A percentile compares a stretch with the other conserved stretches of the same genome.
Conservation (phyloP, 768 basidiomycete genomes). For the Galerina sulciceps region DNA sequence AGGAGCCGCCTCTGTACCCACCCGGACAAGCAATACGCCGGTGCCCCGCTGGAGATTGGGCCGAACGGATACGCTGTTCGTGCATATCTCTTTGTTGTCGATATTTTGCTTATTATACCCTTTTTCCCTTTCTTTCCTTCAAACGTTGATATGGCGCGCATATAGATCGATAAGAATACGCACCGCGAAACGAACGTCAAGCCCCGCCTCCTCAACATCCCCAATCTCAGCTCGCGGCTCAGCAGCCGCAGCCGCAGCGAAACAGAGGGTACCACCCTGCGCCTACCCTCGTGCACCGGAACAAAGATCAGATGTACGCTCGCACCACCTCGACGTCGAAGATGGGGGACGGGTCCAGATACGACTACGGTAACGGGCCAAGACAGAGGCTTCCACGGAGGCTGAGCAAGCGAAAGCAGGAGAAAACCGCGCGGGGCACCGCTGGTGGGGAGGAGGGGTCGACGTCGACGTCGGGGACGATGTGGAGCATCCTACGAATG, state of each 20-base stretch:
- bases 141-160: background rate
- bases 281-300: background rate
- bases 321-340: background rate
- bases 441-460: background rate
- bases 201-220: too few species aligned
- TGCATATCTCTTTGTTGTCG: conserved; percentile 18
- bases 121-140: background rate
- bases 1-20: conserved; percentile 67
- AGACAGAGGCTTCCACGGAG: background rate
- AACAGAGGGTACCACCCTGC: background rate
- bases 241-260: too few species aligned
- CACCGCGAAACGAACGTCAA: too few species aligned
- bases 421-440: conserved; percentile 14
- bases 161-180: conserved; percentile 24
- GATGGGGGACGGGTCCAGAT: background rate
- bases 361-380: too few species aligned
- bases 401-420: conserved; percentile 23
- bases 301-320: background rate
- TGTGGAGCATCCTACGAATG: too few species aligned
- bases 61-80: conserved; percentile 69
- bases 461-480: background rate
- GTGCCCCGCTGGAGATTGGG: conserved; percentile 37
- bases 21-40: conserved; percentile 36
- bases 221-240: too few species aligned
- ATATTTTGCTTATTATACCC: background rate